Evolutionary conservation across 2,329 filamentous ascomycete genomes (phyloP), one percentile per base, ranked within the genome.

Genomic region (Colletotrichum sp.): DNA sequence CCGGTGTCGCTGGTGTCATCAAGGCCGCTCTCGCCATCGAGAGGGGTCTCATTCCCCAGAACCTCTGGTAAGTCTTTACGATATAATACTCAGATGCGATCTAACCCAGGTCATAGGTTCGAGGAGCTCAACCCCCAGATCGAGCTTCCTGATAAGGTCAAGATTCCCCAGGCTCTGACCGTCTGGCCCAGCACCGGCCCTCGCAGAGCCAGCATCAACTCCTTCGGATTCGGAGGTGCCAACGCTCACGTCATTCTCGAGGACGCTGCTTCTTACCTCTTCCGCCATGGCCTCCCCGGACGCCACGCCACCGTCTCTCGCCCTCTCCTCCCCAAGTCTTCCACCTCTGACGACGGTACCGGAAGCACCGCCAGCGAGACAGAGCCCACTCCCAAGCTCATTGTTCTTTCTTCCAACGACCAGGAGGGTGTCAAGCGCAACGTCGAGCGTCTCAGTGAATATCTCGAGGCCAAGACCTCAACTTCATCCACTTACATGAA

Each of bases 1-100:
- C 89, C 4, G 89, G 89, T 3, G 83, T 90, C 5, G 88, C 89
- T 2, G 88, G 89, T 6, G 78, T 91, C 13, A 89, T 91, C 80
- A 91, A 91, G 79, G 86, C 85, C 7, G 82, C 90, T 6, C 82
- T 91, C 6, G 82, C 85, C 8, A 80, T 91, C 1, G 88, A 91
- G 78, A 85, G 87, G 27, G 89, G 87, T 12, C 82, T 85, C 52
- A 90, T 91, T 19, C 88, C 89, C 0, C 86, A 86, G 29, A 89
- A 90, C 65, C 85, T 79, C 30, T 77, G 72, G 57, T 63, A 36
- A 61, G 64, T 63, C 12, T 34, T 34, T 29, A 8, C 16, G 9
- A 57, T 15, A 16, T 6, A 13, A 8, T n/a, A 8, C 3, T 44
- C n/a, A 44, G 6, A 5, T 36, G 5, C 12, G 27, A 6, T n/a